These are phyloP conservation scores for Dorcoceras hygrometricum DNA, from an alignment of 257 asterid species.

Conservation along the genomic window DNA sequence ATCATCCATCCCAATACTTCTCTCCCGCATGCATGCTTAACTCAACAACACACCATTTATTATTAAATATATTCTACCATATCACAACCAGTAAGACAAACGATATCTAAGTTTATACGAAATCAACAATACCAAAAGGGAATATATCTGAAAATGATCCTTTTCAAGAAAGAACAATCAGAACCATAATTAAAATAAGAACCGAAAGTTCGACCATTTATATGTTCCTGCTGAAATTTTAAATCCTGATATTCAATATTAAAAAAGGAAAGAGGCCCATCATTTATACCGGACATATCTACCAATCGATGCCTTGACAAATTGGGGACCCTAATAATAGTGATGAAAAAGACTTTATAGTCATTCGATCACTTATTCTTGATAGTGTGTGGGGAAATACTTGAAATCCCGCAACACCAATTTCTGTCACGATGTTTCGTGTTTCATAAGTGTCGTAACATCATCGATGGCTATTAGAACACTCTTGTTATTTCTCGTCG, in stretches of 20 bases:
- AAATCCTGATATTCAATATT: background rate
- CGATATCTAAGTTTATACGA: too few species aligned
- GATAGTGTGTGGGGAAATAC: slow-evolving; percentile 25
- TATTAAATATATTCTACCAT: too few species aligned
- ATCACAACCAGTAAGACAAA: too few species aligned
- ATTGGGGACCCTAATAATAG: background rate
- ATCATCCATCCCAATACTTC: too few species aligned
- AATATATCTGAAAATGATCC: too few species aligned
- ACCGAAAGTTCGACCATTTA: background rate
- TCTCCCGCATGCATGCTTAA: too few species aligned
- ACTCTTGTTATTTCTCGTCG: background rate
- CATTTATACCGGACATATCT: background rate
- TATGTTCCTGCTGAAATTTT: too few species aligned
- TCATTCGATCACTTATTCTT: background rate
- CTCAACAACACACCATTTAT: too few species aligned
- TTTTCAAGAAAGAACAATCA: too few species aligned
- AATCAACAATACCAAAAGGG: too few species aligned
- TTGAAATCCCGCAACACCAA: background rate
- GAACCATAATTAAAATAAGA: background rate
- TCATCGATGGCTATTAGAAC: too few species aligned
- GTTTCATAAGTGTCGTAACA: slow-evolving; percentile 26
- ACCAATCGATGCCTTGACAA: background rate
- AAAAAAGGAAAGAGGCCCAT: background rate
- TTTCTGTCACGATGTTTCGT: slow-evolving; percentile 14
- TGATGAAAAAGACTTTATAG: background rate